phyloP scores from a whole-genome alignment of 371 early-diverging fungal genomes.

The Neoconidiobolus thromboides region DNA sequence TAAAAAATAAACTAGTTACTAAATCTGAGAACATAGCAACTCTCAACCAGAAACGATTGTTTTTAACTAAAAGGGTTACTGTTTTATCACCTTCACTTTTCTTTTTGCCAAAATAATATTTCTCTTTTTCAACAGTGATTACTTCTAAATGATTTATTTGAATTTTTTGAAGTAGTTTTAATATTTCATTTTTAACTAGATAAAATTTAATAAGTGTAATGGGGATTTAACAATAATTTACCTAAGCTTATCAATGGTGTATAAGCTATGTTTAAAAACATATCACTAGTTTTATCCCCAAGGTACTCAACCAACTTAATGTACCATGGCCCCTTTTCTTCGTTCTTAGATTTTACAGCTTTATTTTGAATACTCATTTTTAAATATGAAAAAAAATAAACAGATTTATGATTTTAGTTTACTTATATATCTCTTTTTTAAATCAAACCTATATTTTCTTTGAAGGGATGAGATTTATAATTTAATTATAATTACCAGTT shows the following conservation, averaged over 20 bases:
- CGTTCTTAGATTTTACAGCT: no score
- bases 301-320: no score
- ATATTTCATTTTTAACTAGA: neutral
- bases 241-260: neutral
- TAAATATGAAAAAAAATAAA: no score
- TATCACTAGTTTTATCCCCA: no score
- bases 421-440: no score
- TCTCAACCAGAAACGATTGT: conserved; percentile 30
- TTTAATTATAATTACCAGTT: no score
- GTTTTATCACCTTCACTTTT: conserved; percentile 9
- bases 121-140: conserved; percentile 9
- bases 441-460: no score
- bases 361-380: no score
- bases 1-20: conserved; percentile 16
- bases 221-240: neutral
- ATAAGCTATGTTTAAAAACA: neutral
- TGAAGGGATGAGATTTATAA: no score
- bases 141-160: neutral
- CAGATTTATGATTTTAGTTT: no score
- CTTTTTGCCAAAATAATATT: conserved; percentile 14
- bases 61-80: conserved; percentile 18
- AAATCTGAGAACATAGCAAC: conserved; percentile 22
- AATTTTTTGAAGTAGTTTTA: neutral
- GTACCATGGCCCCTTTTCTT: no score
- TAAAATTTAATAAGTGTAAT: neutral